Percentiles rank a stretch among this genome's conserved stretches.
phyloP scores from a whole-genome alignment of 164 flowering plant genomes.

The Warburgia ugandensis region DNA sequence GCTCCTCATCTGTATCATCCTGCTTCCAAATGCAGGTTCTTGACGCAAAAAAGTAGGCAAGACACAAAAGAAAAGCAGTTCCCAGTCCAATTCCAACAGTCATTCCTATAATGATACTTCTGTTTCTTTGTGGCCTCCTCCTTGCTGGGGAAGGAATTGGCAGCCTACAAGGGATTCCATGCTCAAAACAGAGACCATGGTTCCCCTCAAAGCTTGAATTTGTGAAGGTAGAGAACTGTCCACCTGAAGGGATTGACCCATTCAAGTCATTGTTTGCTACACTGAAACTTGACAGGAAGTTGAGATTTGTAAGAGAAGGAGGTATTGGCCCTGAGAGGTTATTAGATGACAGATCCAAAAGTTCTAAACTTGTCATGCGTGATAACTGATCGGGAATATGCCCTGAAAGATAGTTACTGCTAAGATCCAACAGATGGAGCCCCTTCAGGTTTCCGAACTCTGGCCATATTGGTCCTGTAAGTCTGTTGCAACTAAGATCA shows the following conservation, averaged over 20 bases:
- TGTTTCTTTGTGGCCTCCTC: slow-evolving; percentile 13
- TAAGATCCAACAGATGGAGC: slow-evolving; percentile 15
- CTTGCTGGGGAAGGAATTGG: slow-evolving; percentile 1
- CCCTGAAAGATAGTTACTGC: slow-evolving; percentile 12
- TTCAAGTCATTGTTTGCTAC: slow-evolving; percentile 54
- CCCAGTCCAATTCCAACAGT: slow-evolving; percentile 34
- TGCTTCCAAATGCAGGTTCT: slow-evolving; percentile 18
- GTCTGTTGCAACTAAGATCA: slow-evolving; percentile 10
- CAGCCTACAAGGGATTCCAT: slow-evolving; percentile 17
- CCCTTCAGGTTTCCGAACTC: slow-evolving; percentile 15
- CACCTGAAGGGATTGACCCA: slow-evolving; percentile 49
- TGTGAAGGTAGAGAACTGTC: slow-evolving; percentile 55
- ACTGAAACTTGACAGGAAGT: slow-evolving; percentile 18
- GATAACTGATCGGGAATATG: slow-evolving; percentile 13
- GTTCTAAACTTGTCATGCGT: slow-evolving; percentile 20
- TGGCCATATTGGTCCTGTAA: slow-evolving; percentile 12
- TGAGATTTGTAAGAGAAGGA: slow-evolving; percentile 14
- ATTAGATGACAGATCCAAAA: slow-evolving; percentile 21
- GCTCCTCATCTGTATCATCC: slow-evolving; percentile 27
- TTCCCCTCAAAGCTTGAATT: slow-evolving; percentile 59
- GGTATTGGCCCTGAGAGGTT: slow-evolving; percentile 21
- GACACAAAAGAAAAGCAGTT: slow-evolving; percentile 24
- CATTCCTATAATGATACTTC: slow-evolving; percentile 14
- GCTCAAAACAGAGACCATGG: slow-evolving; percentile 39
- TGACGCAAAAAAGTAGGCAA: slow-evolving; percentile 23